Conservation (phyloP, 2,329 filamentous ascomycete genomes). For the Pseudopithomyces maydicus region DNA sequence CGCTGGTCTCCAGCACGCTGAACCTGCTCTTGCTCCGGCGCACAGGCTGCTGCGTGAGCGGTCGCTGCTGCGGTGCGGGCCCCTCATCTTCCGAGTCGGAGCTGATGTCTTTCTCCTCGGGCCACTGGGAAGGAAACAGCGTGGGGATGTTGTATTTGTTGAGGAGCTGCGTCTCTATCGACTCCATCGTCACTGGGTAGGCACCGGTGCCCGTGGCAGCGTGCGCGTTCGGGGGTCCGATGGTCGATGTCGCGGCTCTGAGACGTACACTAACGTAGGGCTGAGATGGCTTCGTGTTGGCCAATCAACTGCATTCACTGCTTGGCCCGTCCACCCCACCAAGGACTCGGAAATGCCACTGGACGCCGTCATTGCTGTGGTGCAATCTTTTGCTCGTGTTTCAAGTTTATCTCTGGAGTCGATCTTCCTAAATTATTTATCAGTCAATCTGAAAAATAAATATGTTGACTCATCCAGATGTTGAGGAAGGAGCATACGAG, state of each 20-base stretch:
- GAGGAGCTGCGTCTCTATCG: slow-evolving; percentile 71
- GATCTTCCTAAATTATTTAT: too few relatives aligned
- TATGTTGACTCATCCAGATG: too few relatives aligned
- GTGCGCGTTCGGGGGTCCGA: slow-evolving; percentile 3
- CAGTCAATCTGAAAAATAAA: too few relatives aligned
- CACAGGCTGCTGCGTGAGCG: slow-evolving; percentile 26
- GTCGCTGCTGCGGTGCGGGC: slow-evolving; percentile 10
- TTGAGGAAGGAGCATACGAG: too few relatives aligned
- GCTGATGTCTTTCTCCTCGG: slow-evolving; percentile 76
- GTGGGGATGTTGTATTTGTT: slow-evolving; percentile 88
- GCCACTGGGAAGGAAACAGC: slow-evolving; percentile 84
- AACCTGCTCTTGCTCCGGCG: slow-evolving; percentile 76
- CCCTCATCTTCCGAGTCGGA: slow-evolving; percentile 60
- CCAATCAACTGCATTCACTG: slow-evolving; percentile 28
- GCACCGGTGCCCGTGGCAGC: slow-evolving; percentile 2
- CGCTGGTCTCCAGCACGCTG: slow-evolving; percentile 78
- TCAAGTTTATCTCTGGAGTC: too few relatives aligned
- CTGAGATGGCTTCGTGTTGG: slow-evolving; percentile 23
- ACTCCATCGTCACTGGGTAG: slow-evolving; percentile 30
- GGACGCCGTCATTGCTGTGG: neutral
- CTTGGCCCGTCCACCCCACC: slow-evolving; percentile 4
- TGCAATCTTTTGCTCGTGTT: neutral
- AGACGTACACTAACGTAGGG: slow-evolving; percentile 12
- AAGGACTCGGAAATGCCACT: neutral
- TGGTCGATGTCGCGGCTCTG: slow-evolving; percentile 6